Evolutionary conservation across 352 stramenopile species (phyloP), one percentile per base, ranked within the genome.

Genomic region (Pythium myriotylum): DNA sequence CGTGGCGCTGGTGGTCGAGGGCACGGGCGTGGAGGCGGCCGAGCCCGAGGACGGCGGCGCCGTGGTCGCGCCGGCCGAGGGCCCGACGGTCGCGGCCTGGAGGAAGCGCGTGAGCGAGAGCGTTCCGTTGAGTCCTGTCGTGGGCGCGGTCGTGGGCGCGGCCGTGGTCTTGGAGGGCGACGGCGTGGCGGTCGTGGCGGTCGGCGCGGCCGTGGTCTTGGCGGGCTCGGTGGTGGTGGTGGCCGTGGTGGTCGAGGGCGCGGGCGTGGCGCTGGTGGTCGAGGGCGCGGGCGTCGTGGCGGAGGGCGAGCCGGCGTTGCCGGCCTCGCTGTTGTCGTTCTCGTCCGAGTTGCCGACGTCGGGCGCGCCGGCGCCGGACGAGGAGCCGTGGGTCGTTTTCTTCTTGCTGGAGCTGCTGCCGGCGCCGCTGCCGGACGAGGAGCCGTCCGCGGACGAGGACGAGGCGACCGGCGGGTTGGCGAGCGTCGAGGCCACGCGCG

Each of bases 401-500:
- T 66, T 72, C 53, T 72, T 79, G 39, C 48, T 67, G 4, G 40
- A 65, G 32, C 59, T 71, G 27, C 24, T 49, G 58, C 48, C 68
- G 4, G 40, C 65, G 32, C 59, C 72, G 27, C 24, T 49, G 58
- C 40, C 62, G 12, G 51, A 35, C 29, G 29, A 35, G 10, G 29
- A 35, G 29, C 29, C 50, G 33, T 49, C 61, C 26, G 59, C 58
- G 35, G 54, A 70, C 20, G 61, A 59, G 10, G 67, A 72, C 46
- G 81, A 20, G 46, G 81, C 74, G 10, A 70, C 83, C 39, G 85
- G 82, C 54, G 79, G 82, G 50, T 81, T 69, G 27, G 65, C 67
- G 20, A 92, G 77, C 53, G 83, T 90, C 23, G 83, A 92, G 46
- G 72, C 67, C 16, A 84, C 74, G 32, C 62, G 27, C 23, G 77